Conservation (phyloP, 2,329 filamentous ascomycete genomes). For the Hypoxylon sp. region DNA sequence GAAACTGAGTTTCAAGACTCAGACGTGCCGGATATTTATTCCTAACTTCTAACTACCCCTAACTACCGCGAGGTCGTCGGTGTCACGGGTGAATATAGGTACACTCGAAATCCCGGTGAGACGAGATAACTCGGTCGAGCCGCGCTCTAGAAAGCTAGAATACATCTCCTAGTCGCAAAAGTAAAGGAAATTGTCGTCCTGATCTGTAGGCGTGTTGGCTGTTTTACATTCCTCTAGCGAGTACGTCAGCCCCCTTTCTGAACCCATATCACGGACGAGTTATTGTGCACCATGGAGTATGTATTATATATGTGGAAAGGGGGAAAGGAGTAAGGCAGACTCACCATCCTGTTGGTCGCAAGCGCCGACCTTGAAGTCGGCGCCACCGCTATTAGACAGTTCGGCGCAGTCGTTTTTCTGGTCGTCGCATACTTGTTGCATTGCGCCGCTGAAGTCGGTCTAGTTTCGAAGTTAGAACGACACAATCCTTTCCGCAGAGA, state of each 20-base stretch:
- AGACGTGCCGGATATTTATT: background rate
- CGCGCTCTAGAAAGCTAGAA: no score
- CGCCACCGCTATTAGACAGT: conserved; percentile 23
- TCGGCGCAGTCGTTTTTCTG: conserved; percentile 64
- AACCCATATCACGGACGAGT: background rate
- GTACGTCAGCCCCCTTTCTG: background rate
- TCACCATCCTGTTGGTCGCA: conserved; percentile 62
- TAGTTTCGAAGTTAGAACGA: conserved; percentile 37
- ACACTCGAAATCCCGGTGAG: background rate
- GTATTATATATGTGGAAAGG: background rate
- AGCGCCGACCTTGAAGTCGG: conserved; percentile 56
- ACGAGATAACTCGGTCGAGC: background rate
- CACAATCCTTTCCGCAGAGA: background rate
- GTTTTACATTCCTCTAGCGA: conserved; percentile 57
- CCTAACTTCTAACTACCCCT: background rate
- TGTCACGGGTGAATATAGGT: background rate
- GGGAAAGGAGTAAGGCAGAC: conserved; percentile 39
- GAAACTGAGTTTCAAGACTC: background rate
- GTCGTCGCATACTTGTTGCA: conserved; percentile 61
- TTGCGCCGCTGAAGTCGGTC: conserved; percentile 59
- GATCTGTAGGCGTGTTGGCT: conserved; percentile 54
- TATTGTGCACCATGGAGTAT: background rate
- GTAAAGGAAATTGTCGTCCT: conserved; percentile 60
- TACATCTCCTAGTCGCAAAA: conserved; percentile 57
- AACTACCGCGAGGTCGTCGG: background rate